A percentile compares a stretch with the other conserved stretches of the same genome.
Evolutionary conservation across 1,284 basidiomycete genomes (phyloP).

Genomic region (Sphaerobolus stellatus): DNA sequence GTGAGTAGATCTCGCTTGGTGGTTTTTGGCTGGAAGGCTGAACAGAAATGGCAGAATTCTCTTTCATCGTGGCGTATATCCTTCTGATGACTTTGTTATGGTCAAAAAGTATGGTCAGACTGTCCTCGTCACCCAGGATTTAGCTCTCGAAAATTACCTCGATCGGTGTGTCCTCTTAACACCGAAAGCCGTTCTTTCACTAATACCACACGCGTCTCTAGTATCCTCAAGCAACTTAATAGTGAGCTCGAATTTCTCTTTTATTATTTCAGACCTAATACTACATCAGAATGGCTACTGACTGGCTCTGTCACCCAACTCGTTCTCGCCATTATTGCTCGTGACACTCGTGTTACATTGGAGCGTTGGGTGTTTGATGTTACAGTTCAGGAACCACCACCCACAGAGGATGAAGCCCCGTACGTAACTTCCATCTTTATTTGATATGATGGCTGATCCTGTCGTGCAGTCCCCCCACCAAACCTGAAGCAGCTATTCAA

Average conservation of each 20-base stretch:
- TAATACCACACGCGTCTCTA: slow-evolving; percentile 30
- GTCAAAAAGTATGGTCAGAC: slow-evolving; percentile 98
- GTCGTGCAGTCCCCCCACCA: slow-evolving; percentile 46
- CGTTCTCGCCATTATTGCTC: slow-evolving; percentile 94
- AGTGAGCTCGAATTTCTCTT: slow-evolving; percentile 49
- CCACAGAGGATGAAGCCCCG: slow-evolving; percentile 37
- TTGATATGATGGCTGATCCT: slow-evolving; percentile 4
- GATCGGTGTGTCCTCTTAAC: slow-evolving; percentile 54
- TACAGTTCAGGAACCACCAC: slow-evolving; percentile 66
- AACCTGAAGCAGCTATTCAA: slow-evolving; percentile 91
- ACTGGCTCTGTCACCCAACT: slow-evolving; percentile 88
- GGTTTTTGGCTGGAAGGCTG: slow-evolving; percentile 4
- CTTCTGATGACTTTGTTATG: slow-evolving; percentile 98
- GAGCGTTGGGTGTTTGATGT: slow-evolving; percentile 99
- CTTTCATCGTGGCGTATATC: slow-evolving; percentile 96
- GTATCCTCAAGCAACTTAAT: slow-evolving; percentile 88
- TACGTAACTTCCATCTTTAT: slow-evolving; percentile 33
- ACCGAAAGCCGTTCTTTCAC: slow-evolving; percentile 3
- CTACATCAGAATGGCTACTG: slow-evolving; percentile 80
- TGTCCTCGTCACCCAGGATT: slow-evolving; percentile 91
- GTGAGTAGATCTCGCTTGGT: slow-evolving; percentile 46
- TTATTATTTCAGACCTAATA: slow-evolving; percentile 5
- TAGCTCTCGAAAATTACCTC: slow-evolving; percentile 89
- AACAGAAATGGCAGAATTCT: slow-evolving; percentile 65
- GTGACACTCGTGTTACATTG: slow-evolving; percentile 87